Evolutionary conservation across 1,284 basidiomycete species (phyloP), one percentile per base, ranked within the genome.

Genomic region (Phenoliferia sp.): DNA sequence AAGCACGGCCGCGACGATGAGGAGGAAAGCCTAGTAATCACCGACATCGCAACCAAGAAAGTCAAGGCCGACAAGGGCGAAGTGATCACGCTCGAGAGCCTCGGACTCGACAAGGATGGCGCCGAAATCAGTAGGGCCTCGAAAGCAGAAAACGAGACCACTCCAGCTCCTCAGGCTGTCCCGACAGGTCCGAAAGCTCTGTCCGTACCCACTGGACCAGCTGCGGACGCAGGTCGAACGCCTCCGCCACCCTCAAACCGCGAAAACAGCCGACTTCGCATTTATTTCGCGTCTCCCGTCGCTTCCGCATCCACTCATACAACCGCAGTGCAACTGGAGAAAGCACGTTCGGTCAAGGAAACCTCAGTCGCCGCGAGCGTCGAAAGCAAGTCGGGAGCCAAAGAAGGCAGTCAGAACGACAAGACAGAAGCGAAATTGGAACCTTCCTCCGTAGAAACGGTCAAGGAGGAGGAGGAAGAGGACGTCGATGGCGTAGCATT

Each of bases 221-320:
- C 56, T 16, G 36, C 59, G 4, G 62, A 48, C 48, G 62, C 59
- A 15, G 12, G 26, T 63, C 29, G 44, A 52, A n/a, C 56, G n/a
- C 65, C 74, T 22, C 29, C 69, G 4, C 59, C 67, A 15, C 59
- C 68, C 22, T 22, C 70, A 9, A 66, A 64, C 16, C 69, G 74
- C 15, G 76, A 77, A 52, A 76, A 77, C 66, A 72, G 69, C 32
- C 72, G 76, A 16, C 59, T 77, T 1, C 66, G 76, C 0, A 74
- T 77, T 50, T 77, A 76, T 67, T 77, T 77, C 52, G 73, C 73
- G 3, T 71, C 74, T 5, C 74, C 74, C 19, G 36, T 72, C 12
- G 29, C 62, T 15, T 60, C 59, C 28, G 55, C 39, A 1, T 64
- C 71, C 6, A 63, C 62, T 28, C 62, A 69, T 59, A n/a, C 63